These are phyloP conservation scores for Tremella fuciformis DNA, from an alignment of 768 basidiomycete species.

Conservation along the genomic window DNA sequence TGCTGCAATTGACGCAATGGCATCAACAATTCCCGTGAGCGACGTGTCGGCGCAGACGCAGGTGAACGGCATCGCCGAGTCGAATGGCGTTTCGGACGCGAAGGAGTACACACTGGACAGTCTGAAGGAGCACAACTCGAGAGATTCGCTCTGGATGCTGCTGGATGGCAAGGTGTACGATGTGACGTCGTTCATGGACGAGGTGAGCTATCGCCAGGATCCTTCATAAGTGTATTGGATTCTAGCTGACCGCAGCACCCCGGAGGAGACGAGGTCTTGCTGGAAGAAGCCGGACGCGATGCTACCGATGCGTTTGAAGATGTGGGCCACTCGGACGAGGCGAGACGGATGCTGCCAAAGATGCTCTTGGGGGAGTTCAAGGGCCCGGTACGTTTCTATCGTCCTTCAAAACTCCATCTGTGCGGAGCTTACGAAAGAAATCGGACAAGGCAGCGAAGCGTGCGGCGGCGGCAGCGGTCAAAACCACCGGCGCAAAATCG, in stretches of 20 bases:
- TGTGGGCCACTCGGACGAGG: conserved; percentile 98
- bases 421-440: conserved; percentile 62
- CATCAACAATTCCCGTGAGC: conserved; percentile 20
- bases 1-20: conserved; percentile 11
- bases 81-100: conserved; percentile 15
- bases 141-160: conserved; percentile 75
- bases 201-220: conserved; percentile 58
- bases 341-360: conserved; percentile 73
- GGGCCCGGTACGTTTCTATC: conserved; percentile 55
- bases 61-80: no score
- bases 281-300: conserved; percentile 88
- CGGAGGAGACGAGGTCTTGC: conserved; percentile 95
- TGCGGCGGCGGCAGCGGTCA: conserved; percentile 2
- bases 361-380: conserved; percentile 83
- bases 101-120: conserved; percentile 58
- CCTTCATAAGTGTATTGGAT: conserved; percentile 4
- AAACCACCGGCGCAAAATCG: background rate
- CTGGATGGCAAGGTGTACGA: conserved; percentile 90
- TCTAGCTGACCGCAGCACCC: conserved; percentile 64
- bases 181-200: conserved; percentile 89
- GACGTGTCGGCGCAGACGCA: background rate
- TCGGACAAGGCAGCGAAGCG: conserved; percentile 53
- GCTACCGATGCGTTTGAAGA: conserved; percentile 99
- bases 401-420: conserved; percentile 3
- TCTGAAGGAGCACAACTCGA: conserved; percentile 71